Evolutionary conservation across 805 yeast species (phyloP), one percentile per base, ranked within the genome.

Genomic region (Saccharomycopsis vini): DNA sequence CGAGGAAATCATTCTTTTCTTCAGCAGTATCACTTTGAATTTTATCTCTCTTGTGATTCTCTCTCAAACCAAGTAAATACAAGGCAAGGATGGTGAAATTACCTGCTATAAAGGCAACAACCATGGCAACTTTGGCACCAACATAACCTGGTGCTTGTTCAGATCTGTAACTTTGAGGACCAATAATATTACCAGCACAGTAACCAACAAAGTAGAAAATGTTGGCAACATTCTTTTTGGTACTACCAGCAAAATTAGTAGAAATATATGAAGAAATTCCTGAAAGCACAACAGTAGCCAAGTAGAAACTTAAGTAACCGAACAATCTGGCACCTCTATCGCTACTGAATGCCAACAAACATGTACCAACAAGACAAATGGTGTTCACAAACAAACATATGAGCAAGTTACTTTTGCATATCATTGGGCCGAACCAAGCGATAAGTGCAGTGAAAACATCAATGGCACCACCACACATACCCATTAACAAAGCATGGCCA

Each of bases 201-300:
- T 80, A 83, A 4, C 77, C 81, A 45, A 81, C 68, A 59, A 82
- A 68, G 37, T 71, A 70, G 28, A 77, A 58, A 3, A 75, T 72
- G 53, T 66, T 72, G 3, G 64, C 67, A 2, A 71, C 63, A 40
- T 65, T 59, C 55, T 81, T 78, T 60, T 84, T 77, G 9, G 82
- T 75, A 53, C 69, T 71, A 6, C 83, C 83, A 5, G 74, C 73
- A 38, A 68, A 64, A 52, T 75, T 75, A 4, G 74, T 61, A 22
- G 76, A 64, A 24, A 71, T 56, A 41, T 60, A 54, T 5, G 68
- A 60, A 3, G 62, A 42, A 10, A 60, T 53, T 49, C 66, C 59
- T 40, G 63, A 62, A 49, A 62, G 60, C 3, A 67, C 58, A 2
- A 68, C 60, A 19, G 64, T 70, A 47, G 57, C 43, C 32, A 38